These are phyloP conservation scores for Solanum hybrid DNA, from an alignment of 305 asterid species.

Conservation along the genomic window DNA sequence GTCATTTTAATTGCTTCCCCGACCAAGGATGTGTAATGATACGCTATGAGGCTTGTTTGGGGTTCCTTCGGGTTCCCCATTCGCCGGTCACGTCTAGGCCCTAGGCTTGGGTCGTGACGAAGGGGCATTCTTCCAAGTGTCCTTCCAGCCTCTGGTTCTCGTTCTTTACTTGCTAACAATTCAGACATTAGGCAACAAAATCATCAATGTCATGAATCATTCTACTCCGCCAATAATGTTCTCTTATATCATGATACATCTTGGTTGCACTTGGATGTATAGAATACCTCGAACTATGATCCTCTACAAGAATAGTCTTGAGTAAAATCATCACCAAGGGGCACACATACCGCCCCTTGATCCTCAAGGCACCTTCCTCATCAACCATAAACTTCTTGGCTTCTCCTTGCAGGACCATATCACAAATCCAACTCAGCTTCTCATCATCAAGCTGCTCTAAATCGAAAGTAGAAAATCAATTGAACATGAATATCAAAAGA, in stretches of 20 bases:
- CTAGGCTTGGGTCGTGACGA: no score
- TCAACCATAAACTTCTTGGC: not conserved
- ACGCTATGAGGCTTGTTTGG: no score
- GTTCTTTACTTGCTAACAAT: not conserved
- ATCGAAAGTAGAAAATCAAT: not conserved
- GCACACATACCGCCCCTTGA: not conserved
- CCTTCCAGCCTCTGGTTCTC: not conserved
- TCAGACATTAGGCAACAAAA: not conserved
- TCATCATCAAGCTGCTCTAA: not conserved
- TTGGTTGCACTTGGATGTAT: not conserved
- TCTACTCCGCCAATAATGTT: not conserved
- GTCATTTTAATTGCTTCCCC: no score
- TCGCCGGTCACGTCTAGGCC: no score
- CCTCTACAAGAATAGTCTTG: not conserved
- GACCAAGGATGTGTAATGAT: no score
- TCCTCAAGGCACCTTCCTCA: not conserved
- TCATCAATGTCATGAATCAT: not conserved
- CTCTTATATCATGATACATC: not conserved
- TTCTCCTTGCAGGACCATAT: not conserved
- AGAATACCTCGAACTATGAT: not conserved
- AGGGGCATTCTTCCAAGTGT: not conserved
- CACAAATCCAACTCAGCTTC: not conserved
- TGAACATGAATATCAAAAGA: not conserved
- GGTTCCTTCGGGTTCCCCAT: no score
- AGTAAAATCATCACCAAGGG: not conserved